Base-by-base conservation (phyloP, 2,329 filamentous ascomycete genomes). In the Neospermospora avenae region DNA sequence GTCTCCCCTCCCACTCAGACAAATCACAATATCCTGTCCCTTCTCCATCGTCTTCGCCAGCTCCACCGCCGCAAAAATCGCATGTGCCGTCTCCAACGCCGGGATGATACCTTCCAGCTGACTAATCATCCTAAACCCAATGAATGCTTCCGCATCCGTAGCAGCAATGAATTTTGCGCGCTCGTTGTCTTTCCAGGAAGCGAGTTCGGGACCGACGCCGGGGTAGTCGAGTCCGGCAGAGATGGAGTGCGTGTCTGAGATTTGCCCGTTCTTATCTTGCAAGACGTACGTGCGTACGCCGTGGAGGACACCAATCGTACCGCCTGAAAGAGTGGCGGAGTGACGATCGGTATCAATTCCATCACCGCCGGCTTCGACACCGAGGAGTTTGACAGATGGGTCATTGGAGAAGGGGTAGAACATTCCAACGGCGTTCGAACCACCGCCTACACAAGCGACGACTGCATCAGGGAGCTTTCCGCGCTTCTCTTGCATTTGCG, bases 221-320 rank as follows among this genome's bases (percentile, higher is more conserved):
- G 95, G 95, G 75, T 99, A 99, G 77, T 99, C 95, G 6, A 99
- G 86, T 64, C 95, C 95, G 3, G 95, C 95, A 22, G 93, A 98
- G 60, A 99, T 88, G 31, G 93, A 98, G 78, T 99, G 95, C 2
- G 95, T 99, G 69, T 98, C 92, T 61, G 83, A 82, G 71, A 99
- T 96, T 77, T 99, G 95, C 4, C 95, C 95, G 74, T 97, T 85
- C 73, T 89, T 81, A 77, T 96, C 87, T 77, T 99, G 95, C 18
- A 99, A 84, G 24, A 99, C 87, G 73, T 99, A 99, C 3, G 95
- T 99, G 68, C 92, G 87, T 20, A 98, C 95, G 66, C 95, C 95
- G 78, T 99, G 95, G 24, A 99, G 81, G 18, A 99, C 93, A 68
- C 95, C 95, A 77, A 96, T 95, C 64, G 86, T 85, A 39, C 95